A percentile compares a stretch with the other conserved stretches of the same genome.
Evolutionary conservation across 1,284 basidiomycete genomes (phyloP).

Genomic region (Pseudozyma hubeiensis): DNA sequence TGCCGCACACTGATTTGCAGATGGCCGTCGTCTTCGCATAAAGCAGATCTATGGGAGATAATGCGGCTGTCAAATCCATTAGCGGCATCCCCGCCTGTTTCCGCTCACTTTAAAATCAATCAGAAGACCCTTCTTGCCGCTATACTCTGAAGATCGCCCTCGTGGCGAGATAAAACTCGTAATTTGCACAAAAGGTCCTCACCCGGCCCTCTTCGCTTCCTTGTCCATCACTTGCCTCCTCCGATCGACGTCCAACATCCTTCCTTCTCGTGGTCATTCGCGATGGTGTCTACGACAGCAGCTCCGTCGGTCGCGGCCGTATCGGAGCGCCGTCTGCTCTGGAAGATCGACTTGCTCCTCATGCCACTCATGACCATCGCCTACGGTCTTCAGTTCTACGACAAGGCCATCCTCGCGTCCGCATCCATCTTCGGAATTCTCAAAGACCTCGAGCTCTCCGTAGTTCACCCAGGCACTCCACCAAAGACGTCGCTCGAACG

Average conservation of each 20-base stretch:
- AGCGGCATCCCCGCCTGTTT: no score
- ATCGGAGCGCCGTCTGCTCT: constrained; percentile 43
- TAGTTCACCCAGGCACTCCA: constrained; percentile 65
- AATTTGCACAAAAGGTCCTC: no score
- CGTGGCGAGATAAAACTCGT: no score
- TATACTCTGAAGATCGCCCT: no score
- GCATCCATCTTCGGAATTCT: constrained; percentile 72
- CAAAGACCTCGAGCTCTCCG: constrained; percentile 68
- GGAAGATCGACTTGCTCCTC: constrained; percentile 58
- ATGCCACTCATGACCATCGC: constrained; percentile 71
- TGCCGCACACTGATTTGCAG: no score
- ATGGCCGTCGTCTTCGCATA: no score
- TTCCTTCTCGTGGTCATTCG: not conserved
- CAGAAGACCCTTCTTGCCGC: no score
- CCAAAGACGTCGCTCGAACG: constrained; percentile 44
- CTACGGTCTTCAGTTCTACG: constrained; percentile 72
- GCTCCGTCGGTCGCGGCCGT: constrained; percentile 5
- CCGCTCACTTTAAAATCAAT: no score
- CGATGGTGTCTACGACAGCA: constrained; percentile 6
- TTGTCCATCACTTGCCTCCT: not conserved
- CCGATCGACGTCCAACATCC: not conserved
- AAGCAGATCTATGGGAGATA: no score
- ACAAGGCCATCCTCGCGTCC: constrained; percentile 72
- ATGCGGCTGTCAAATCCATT: no score
- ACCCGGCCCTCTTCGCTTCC: not conserved